A percentile compares a stretch with the other conserved stretches of the same genome.
These are phyloP conservation scores for Brassica carinata DNA, from an alignment of 345 rosid genomes.

Conservation along the genomic window DNA sequence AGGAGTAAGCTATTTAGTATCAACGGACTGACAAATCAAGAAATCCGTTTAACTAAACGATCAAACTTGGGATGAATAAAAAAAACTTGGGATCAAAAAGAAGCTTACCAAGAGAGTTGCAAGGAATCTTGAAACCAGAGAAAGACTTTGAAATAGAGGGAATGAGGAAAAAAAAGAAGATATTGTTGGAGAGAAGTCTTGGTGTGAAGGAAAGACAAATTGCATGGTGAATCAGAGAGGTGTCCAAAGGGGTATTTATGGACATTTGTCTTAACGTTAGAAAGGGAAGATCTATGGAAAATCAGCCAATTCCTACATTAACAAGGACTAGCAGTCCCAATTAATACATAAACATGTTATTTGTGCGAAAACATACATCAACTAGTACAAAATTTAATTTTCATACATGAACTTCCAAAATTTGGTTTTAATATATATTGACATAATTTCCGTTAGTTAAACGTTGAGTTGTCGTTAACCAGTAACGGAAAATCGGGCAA, in stretches of 20 bases:
- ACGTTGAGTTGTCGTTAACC: too few relatives aligned
- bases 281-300: background rate
- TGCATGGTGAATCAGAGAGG: conserved; percentile 39
- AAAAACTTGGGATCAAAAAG: conserved; percentile 13
- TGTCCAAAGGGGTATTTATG: conserved; percentile 30
- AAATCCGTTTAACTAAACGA: conserved; percentile 10
- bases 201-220: conserved; percentile 28
- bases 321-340: too few relatives aligned
- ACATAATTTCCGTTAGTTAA: too few relatives aligned
- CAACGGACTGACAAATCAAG: background rate
- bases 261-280: conserved; percentile 29
- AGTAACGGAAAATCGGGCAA: too few relatives aligned
- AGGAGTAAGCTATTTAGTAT: background rate
- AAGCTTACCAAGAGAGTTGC: conserved; percentile 26
- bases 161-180: background rate
- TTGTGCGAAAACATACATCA: too few relatives aligned
- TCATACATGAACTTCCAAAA: too few relatives aligned
- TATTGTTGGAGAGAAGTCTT: conserved; percentile 31
- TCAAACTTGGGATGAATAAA: conserved; percentile 2
- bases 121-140: background rate
- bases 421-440: too few relatives aligned
- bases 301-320: too few relatives aligned
- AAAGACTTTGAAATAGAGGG: background rate
- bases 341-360: too few relatives aligned
- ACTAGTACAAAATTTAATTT: too few relatives aligned